Percentiles rank a stretch among this genome's conserved stretches.
These are phyloP conservation scores for Dactylellina parvicollis DNA, from an alignment of 2,329 filamentous ascomycete genomes.

Conservation along the genomic window DNA sequence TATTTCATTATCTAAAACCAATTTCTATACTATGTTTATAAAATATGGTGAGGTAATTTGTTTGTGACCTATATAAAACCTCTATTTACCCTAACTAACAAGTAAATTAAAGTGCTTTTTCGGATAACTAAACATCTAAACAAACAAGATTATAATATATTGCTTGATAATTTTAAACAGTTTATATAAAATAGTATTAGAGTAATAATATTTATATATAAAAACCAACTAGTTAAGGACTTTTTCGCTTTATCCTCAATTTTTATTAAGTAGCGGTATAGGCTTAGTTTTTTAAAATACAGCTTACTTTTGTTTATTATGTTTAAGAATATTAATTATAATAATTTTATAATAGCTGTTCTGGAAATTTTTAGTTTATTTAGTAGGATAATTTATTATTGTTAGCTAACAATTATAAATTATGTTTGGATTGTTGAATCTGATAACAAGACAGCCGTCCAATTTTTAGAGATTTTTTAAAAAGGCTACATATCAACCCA, in stretches of 20 bases:
- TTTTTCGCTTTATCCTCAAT: neutral
- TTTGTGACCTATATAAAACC: neutral
- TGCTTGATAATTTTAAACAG: slow-evolving; percentile 1
- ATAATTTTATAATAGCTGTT: slow-evolving; percentile 4
- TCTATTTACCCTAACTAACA: neutral
- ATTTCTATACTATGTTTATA: slow-evolving; percentile 9
- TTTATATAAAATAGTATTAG: neutral
- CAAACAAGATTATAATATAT: neutral
- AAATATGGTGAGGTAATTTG: neutral
- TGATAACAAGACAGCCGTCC: neutral
- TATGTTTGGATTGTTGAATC: neutral
- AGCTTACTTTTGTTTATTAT: slow-evolving; percentile 10
- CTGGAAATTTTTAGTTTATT: neutral
- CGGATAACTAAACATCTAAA: neutral
- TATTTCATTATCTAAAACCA: slow-evolving; percentile 1
- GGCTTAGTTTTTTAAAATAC: slow-evolving; percentile 1
- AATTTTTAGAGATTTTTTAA: neutral
- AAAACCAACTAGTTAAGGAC: neutral
- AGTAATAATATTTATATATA: slow-evolving; percentile 3
- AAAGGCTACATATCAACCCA: neutral
- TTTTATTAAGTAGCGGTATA: slow-evolving; percentile 1
- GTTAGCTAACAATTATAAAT: neutral
- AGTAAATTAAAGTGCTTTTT: neutral
- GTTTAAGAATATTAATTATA: slow-evolving; percentile 3
- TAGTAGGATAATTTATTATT: neutral